A percentile compares a stretch with the other conserved stretches of the same genome.
These are phyloP conservation scores for Micractinium sp. DNA, from an alignment of 139 green algal species.

Conservation along the genomic window DNA sequence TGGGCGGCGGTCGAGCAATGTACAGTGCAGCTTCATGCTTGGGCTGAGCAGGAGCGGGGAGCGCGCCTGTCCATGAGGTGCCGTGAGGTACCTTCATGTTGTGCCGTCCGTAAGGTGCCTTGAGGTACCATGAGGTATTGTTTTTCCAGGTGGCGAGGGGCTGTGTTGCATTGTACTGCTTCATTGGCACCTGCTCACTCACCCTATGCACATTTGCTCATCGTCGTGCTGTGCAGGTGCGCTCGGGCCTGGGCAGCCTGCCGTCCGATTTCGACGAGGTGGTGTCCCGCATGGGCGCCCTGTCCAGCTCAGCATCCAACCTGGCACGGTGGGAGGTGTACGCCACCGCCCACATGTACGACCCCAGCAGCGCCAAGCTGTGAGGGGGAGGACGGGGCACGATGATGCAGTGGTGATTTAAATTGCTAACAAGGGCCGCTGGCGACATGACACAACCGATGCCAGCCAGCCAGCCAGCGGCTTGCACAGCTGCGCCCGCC, in stretches of 20 bases:
- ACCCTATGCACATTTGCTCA: background rate
- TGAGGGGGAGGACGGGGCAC: background rate
- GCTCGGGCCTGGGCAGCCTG: constrained; percentile 35
- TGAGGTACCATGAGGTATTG: no score
- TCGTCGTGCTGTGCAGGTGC: background rate
- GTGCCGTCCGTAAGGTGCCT: no score
- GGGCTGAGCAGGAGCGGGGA: no score
- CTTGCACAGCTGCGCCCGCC: background rate
- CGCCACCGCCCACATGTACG: constrained; percentile 40
- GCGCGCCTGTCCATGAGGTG: background rate
- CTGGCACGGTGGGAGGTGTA: constrained; percentile 46
- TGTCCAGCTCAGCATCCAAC: background rate
- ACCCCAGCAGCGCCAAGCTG: constrained; percentile 34
- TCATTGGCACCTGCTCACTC: background rate
- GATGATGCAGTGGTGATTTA: no score
- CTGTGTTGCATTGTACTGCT: background rate
- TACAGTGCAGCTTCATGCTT: no score
- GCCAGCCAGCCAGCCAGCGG: background rate
- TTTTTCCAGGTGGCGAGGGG: no score
- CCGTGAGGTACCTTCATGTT: background rate
- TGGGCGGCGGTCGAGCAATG: no score
- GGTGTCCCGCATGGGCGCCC: background rate
- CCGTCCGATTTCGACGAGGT: constrained; percentile 39
- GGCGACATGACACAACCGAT: background rate
- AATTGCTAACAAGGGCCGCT: no score